Evolutionary conservation across 768 basidiomycete genomes (phyloP), one percentile per base, ranked within the genome.

Genomic region (Tricholoma sp.): DNA sequence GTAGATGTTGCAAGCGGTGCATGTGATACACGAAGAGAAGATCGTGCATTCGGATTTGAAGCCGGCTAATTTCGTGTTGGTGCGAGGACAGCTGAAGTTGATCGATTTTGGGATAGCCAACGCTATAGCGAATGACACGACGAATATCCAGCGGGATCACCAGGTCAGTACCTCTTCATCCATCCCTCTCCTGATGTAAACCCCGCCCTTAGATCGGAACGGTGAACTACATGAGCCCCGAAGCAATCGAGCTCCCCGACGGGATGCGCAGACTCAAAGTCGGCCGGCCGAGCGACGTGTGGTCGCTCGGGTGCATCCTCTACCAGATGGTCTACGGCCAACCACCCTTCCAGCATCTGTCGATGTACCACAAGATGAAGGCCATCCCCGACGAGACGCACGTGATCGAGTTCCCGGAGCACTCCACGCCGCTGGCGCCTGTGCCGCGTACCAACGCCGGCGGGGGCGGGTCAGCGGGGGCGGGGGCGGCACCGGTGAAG

Each of bases 61-160:
- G 69, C 96, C 96, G 6, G 96, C 97, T 3, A 99, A 99, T 71
- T 99, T 99, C 62, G 95, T 99, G 18, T 78, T 99, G 31, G 96
- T 98, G 55, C 86, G 88, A 57, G 96, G 96, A 5, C 89, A 93
- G 61, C 77, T 99, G 55, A 99, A 99, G 79, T 76, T 99, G 59
- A 99, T 99, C 61, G 96, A 99, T 70, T 99, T 99, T 66, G 96
- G 96, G n/a, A 99, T 99, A 65, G 95, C 96, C 12, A 98, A 98
- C 67, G 95, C 95, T 8, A 96, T 99, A 61, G 94, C 95, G 15
- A 98, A 95, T 66, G 96, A 99, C 64, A 99, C 96, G 1, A 98
- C 96, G 2, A 98, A 99, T 65, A 98, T 98, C 56, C 94, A 96
- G 61, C 81, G 96, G 55, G 96, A 99, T 63, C 91, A 93, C 66